Evolutionary conservation across 257 asterid species (phyloP), one percentile per base, ranked within the genome.

Genomic region (Jacaranda mimosifolia): DNA sequence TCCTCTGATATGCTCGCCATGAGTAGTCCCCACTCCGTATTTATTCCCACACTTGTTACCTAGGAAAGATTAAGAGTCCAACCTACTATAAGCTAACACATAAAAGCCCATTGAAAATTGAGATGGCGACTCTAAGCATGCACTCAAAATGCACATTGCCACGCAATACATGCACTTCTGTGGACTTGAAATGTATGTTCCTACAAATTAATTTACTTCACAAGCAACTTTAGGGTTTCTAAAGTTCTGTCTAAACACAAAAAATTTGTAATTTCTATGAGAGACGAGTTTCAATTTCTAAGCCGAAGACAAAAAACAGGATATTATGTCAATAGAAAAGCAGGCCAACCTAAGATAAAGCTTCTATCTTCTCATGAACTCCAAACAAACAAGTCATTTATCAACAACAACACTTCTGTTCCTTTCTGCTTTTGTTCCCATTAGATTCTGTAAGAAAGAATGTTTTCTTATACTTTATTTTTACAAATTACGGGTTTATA

Each of bases 1-100:
- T 95, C 99, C 80, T 95, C 99, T 8, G 98, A 88, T 76, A 95
- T 91, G 78, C 98, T 93, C 14, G 99, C 97, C 99, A 95, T 95
- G 49, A 95, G 89, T 74, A 93, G 76, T 70, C 99, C 99, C 99
- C 99, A 95, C 80, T 93, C 99, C 4, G 98, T 95, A 73, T 95
- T 90, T 80, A 93, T 86, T 64, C 98, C 98, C 75, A 95, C 99
- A 64, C 87, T 81, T 5, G 97, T 90, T 45, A 95, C 97, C 99
- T 95, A 87, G 43, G 48, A 85, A 74, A 53, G 69, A 5, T 43
- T 36, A 63, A 40, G n/a, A 76, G 43, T 55, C 35, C 73, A 74
- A 79, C 79, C 40, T 13, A 36, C 15, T 4, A 40, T 68, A 36
- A 80, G 76, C 55, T 39, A 57, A 65, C 48, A 80, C 14, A 67